Conservation (phyloP, 495 filamentous ascomycete genomes). For the Hypomontagnella submonticulosa region DNA sequence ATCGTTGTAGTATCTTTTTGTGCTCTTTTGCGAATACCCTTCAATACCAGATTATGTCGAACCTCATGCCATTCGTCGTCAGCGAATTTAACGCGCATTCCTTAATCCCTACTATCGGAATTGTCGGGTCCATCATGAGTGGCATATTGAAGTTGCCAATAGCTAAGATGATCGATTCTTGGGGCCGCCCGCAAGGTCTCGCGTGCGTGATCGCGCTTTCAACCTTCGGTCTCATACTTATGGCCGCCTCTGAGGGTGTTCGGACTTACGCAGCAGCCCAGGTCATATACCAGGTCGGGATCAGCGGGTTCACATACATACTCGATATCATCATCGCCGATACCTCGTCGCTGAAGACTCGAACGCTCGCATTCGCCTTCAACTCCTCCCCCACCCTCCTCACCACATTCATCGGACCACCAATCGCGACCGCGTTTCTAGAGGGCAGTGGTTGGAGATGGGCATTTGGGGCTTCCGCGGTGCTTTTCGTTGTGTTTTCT, state of each 20-base stretch:
- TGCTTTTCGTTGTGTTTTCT: slow-evolving; percentile 50
- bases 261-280: slow-evolving; percentile 62
- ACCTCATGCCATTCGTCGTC: slow-evolving; percentile 60
- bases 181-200: slow-evolving; percentile 65
- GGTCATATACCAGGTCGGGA: slow-evolving; percentile 67
- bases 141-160: slow-evolving; percentile 70
- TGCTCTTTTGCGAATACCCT: slow-evolving; percentile 61
- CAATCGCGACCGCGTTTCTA: slow-evolving; percentile 52
- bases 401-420: slow-evolving; percentile 61
- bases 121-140: slow-evolving; percentile 67
- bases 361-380: slow-evolving; percentile 67
- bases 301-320: slow-evolving; percentile 63
- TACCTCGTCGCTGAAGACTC: slow-evolving; percentile 66
- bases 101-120: slow-evolving; percentile 58
- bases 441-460: slow-evolving; percentile 63
- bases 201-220: slow-evolving; percentile 53
- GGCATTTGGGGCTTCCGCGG: slow-evolving; percentile 64
- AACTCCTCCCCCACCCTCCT: slow-evolving; percentile 67
- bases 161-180: slow-evolving; percentile 74
- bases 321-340: slow-evolving; percentile 70
- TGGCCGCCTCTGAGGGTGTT: slow-evolving; percentile 63
- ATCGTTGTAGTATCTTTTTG: slow-evolving; percentile 51
- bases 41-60: slow-evolving; percentile 55
- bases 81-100: slow-evolving; percentile 60
- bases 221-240: slow-evolving; percentile 59